These are phyloP conservation scores for Debaryomyces sp. DNA, from an alignment of 1,139 yeast genomes.

Conservation along the genomic window DNA sequence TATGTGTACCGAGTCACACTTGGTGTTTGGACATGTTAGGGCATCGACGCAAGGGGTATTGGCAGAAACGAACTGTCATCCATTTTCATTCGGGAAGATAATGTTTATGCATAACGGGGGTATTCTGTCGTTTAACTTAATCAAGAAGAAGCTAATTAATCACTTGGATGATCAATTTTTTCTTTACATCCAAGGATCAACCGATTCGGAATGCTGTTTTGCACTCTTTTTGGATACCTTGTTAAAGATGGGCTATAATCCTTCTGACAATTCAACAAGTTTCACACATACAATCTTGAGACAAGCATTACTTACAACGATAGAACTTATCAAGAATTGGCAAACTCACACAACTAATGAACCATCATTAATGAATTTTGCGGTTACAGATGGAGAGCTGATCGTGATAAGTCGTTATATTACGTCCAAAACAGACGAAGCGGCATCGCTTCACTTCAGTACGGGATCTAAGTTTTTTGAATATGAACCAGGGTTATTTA, in stretches of 20 bases:
- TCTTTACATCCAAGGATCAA: slow-evolving; percentile 82
- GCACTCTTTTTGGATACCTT: slow-evolving; percentile 83
- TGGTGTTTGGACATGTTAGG: slow-evolving; percentile 93
- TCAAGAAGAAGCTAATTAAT: slow-evolving; percentile 71
- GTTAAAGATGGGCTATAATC: slow-evolving; percentile 74
- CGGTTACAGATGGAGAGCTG: slow-evolving; percentile 91
- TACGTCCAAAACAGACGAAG: slow-evolving; percentile 88
- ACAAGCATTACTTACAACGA: slow-evolving; percentile 71
- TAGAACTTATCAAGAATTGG: slow-evolving; percentile 74
- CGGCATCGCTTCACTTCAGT: slow-evolving; percentile 93
- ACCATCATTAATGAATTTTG: slow-evolving; percentile 89
- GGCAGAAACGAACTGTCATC: slow-evolving; percentile 95
- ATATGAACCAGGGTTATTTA: slow-evolving; percentile 84
- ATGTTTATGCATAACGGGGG: slow-evolving; percentile 99
- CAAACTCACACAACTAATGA: slow-evolving; percentile 51
- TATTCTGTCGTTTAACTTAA: slow-evolving; percentile 67
- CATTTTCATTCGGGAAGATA: slow-evolving; percentile 79
- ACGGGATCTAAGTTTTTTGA: slow-evolving; percentile 92
- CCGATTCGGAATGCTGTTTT: slow-evolving; percentile 95
- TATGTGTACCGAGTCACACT: slow-evolving; percentile 77
- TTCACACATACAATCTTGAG: slow-evolving; percentile 62
- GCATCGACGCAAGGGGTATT: slow-evolving; percentile 96
- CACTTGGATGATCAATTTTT: slow-evolving; percentile 82
- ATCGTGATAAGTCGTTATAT: slow-evolving; percentile 88
- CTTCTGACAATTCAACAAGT: slow-evolving; percentile 37